A percentile compares a stretch with the other conserved stretches of the same genome.
Evolutionary conservation across 1,284 basidiomycete species (phyloP).

Genomic region (Puccinia horiana): DNA sequence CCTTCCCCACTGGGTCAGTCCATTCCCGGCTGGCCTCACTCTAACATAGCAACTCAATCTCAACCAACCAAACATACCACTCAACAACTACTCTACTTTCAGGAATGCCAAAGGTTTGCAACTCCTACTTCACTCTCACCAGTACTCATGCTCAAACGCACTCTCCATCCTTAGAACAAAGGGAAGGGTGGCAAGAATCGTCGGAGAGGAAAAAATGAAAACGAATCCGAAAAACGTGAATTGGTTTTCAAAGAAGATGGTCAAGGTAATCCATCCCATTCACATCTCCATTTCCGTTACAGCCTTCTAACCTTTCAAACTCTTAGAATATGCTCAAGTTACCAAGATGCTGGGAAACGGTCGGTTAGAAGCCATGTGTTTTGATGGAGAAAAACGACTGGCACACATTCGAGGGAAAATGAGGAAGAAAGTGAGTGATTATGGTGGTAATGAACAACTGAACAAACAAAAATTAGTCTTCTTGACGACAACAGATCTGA

Average conservation of each 20-base stretch:
- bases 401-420: constrained; percentile 99
- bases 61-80: background rate
- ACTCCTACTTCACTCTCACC: background rate
- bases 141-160: background rate
- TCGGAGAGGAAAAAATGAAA: constrained; percentile 99
- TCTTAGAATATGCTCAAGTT: constrained; percentile 90
- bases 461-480: background rate
- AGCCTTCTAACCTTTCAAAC: background rate
- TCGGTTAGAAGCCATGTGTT: constrained; percentile 92
- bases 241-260: constrained; percentile 98
- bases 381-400: constrained; percentile 96
- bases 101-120: background rate
- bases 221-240: constrained; percentile 96
- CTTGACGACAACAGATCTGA: too few species aligned
- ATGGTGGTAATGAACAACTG: background rate
- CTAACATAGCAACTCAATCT: background rate
- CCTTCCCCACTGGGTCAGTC: too few species aligned
- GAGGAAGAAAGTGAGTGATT: constrained; percentile 81
- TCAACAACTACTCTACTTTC: background rate
- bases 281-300: background rate
- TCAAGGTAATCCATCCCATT: constrained; percentile 65
- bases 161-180: too few species aligned
- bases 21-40: too few species aligned
- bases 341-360: constrained; percentile 99
- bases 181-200: constrained; percentile 96